These are phyloP conservation scores for Cucurbita argyrosperma DNA, from an alignment of 306 rosid species.

Conservation along the genomic window DNA sequence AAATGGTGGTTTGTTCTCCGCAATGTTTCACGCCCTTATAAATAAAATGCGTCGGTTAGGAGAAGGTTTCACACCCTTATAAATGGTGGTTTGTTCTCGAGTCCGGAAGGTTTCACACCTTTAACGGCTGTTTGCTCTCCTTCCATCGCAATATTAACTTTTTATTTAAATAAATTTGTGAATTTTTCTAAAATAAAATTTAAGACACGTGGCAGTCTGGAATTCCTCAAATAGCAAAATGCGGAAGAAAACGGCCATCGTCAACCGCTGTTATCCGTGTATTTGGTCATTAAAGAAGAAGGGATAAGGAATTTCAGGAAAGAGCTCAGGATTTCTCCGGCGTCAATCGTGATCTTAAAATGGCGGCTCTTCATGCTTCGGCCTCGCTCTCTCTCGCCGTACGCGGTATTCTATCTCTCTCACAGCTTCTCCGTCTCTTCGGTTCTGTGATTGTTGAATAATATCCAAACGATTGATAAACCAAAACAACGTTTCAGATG, in stretches of 20 bases:
- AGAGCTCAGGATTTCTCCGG: neutral
- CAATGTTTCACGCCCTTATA: too few relatives aligned
- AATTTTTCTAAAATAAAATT: too few relatives aligned
- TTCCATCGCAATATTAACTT: too few relatives aligned
- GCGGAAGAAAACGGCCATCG: neutral
- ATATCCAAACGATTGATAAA: neutral
- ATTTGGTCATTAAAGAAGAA: slow-evolving; percentile 34
- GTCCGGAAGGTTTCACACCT: too few relatives aligned
- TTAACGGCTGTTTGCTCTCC: too few relatives aligned
- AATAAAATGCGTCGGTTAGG: too few relatives aligned
- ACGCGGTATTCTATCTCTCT: slow-evolving; percentile 25
- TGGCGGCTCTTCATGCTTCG: slow-evolving; percentile 47
- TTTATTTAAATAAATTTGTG: too few relatives aligned
- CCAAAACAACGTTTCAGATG: slow-evolving; percentile 28
- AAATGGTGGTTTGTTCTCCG: too few relatives aligned
- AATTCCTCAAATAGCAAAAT: neutral
- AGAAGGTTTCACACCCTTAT: too few relatives aligned
- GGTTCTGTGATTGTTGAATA: neutral
- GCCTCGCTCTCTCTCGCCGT: slow-evolving; percentile 41
- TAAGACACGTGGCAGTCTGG: neutral
- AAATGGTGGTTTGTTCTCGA: too few relatives aligned
- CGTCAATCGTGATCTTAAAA: neutral
- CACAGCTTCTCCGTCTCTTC: neutral
- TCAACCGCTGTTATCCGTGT: neutral
- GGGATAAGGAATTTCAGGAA: slow-evolving; percentile 5